Conservation (phyloP, 371 early-diverging fungal species). For the Lichtheimia hyalospora region DNA sequence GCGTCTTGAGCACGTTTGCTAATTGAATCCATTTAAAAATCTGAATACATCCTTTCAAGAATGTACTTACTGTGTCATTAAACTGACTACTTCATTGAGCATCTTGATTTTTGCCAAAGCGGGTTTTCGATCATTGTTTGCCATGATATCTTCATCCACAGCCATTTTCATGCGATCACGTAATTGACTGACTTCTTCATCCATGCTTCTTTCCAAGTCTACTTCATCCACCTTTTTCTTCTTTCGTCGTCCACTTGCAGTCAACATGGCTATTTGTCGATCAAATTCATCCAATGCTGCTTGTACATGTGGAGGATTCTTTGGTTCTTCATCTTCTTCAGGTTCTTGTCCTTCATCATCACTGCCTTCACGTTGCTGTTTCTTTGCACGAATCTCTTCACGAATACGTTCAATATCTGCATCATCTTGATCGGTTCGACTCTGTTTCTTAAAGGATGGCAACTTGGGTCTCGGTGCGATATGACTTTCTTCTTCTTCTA, state of each 20-base stretch:
- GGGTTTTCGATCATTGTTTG: conserved; percentile 72
- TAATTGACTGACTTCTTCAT: conserved; percentile 66
- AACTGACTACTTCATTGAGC: conserved; percentile 68
- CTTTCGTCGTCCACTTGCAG: conserved; percentile 61
- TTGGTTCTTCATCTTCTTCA: conserved; percentile 5
- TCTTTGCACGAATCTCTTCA: conserved; percentile 31
- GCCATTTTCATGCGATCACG: conserved; percentile 83
- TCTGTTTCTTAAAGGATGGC: conserved; percentile 46
- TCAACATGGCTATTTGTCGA: conserved; percentile 57
- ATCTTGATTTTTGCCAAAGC: conserved; percentile 85
- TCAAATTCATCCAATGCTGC: conserved; percentile 61
- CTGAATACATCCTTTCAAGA: too few species aligned
- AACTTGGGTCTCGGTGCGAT: conserved; percentile 13
- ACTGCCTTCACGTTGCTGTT: conserved; percentile 13
- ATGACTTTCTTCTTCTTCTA: conserved; percentile 4
- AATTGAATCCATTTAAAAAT: too few species aligned
- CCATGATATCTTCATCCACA: conserved; percentile 75
- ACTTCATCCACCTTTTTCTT: conserved; percentile 72
- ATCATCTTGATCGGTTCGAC: conserved; percentile 33
- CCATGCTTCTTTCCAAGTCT: conserved; percentile 53
- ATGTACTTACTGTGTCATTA: conserved; percentile 66
- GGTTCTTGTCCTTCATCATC: conserved; percentile 32
- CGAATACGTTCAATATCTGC: conserved; percentile 35
- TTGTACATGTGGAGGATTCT: conserved; percentile 7
- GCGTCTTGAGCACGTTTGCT: conserved; percentile 65